Conservation (phyloP, 2,329 filamentous ascomycete species). For the Pestalotiopsis sp. region DNA sequence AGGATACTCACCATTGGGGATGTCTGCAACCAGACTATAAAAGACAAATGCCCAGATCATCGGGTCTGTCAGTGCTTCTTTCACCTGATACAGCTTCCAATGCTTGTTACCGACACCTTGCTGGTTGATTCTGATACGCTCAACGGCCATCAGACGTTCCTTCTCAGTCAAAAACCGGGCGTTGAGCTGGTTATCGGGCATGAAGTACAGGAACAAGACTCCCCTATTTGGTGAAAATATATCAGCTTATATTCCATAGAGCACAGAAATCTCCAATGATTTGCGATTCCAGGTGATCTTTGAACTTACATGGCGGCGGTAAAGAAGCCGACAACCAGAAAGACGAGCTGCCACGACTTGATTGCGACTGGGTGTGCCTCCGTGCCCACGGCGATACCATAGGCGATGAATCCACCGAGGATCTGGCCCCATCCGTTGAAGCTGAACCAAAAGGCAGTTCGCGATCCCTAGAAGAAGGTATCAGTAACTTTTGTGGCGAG, state of each 20-base stretch:
- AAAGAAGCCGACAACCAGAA: slow-evolving; percentile 55
- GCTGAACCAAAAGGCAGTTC: slow-evolving; percentile 33
- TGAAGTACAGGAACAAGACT: slow-evolving; percentile 48
- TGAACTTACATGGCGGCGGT: slow-evolving; percentile 41
- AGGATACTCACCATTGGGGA: slow-evolving; percentile 38
- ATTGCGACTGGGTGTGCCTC: slow-evolving; percentile 41
- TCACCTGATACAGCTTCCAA: slow-evolving; percentile 65
- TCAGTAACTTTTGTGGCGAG: background rate
- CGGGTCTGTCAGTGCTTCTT: slow-evolving; percentile 39
- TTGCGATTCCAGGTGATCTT: background rate
- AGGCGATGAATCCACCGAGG: slow-evolving; percentile 41
- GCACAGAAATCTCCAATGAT: background rate
- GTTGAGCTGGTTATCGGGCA: slow-evolving; percentile 45
- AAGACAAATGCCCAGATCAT: slow-evolving; percentile 40
- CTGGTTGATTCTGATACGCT: slow-evolving; percentile 63
- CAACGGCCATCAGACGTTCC: slow-evolving; percentile 56
- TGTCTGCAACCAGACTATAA: slow-evolving; percentile 34
- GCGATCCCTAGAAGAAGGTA: slow-evolving; percentile 17
- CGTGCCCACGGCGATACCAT: slow-evolving; percentile 53
- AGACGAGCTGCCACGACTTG: slow-evolving; percentile 68
- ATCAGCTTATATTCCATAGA: background rate
- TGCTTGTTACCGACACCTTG: slow-evolving; percentile 72
- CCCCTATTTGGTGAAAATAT: slow-evolving; percentile 30
- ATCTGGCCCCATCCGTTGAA: slow-evolving; percentile 40
- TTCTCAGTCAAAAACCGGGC: slow-evolving; percentile 54